Conservation (phyloP, 345 rosid genomes). For the Populus nigra region DNA sequence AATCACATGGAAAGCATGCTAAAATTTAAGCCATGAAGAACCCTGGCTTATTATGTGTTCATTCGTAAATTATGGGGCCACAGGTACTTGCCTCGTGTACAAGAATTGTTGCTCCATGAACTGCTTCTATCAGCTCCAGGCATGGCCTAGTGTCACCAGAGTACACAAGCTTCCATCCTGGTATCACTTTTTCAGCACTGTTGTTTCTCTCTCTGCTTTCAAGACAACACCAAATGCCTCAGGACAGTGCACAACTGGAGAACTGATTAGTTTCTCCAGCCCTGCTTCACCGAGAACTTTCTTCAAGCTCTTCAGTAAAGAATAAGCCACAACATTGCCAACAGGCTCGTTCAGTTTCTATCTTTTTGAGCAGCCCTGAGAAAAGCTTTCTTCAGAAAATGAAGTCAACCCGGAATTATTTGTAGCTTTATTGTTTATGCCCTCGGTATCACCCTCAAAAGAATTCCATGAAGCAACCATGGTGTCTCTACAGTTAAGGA, state of each 20-base stretch:
- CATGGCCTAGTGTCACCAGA: slow-evolving; percentile 96
- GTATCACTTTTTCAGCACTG: slow-evolving; percentile 57
- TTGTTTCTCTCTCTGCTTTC: slow-evolving; percentile 68
- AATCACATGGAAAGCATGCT: neutral
- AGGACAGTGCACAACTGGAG: slow-evolving; percentile 91
- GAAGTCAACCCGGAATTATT: slow-evolving; percentile 32
- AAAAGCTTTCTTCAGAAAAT: slow-evolving; percentile 57
- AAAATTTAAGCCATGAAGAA: neutral
- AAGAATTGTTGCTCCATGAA: slow-evolving; percentile 74
- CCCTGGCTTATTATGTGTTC: neutral
- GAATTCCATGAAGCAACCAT: slow-evolving; percentile 55
- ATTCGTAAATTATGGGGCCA: too few relatives aligned
- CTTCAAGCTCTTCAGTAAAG: slow-evolving; percentile 50
- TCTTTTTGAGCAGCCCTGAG: slow-evolving; percentile 69
- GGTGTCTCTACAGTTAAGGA: slow-evolving; percentile 80
- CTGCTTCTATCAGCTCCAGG: slow-evolving; percentile 60
- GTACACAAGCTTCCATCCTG: slow-evolving; percentile 89
- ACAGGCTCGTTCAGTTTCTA: slow-evolving; percentile 35
- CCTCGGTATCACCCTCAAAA: slow-evolving; percentile 26
- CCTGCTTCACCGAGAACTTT: slow-evolving; percentile 59
- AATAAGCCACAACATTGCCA: slow-evolving; percentile 40
- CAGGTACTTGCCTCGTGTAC: slow-evolving; percentile 58
- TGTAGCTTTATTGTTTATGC: slow-evolving; percentile 5
- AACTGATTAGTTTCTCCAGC: slow-evolving; percentile 60
- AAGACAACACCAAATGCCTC: slow-evolving; percentile 74